Conservation (phyloP, 2,329 filamentous ascomycete genomes). For the Fusarium drepaniforme region DNA sequence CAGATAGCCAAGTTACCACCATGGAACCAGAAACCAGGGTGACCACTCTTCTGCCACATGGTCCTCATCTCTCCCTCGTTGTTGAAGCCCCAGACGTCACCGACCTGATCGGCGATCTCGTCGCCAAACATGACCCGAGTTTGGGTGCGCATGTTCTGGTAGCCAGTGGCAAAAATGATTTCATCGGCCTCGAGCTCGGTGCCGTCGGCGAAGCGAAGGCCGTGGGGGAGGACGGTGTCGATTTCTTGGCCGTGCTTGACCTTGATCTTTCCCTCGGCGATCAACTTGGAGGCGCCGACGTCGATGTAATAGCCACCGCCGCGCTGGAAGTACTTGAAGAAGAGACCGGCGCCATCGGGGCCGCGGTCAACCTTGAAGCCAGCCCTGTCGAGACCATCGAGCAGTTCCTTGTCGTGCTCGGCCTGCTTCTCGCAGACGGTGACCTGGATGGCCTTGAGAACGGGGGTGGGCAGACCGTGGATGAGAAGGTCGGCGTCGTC, state of each 20-base stretch:
- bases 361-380: slow-evolving; percentile 73
- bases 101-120: slow-evolving; percentile 67
- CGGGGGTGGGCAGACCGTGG: slow-evolving; percentile 67
- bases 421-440: slow-evolving; percentile 52
- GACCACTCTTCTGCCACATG: slow-evolving; percentile 71
- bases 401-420: slow-evolving; percentile 52
- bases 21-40: slow-evolving; percentile 75
- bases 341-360: slow-evolving; percentile 67
- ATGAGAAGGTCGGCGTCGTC: slow-evolving; percentile 75
- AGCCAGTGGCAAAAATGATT: slow-evolving; percentile 73
- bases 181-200: slow-evolving; percentile 69
- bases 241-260: slow-evolving; percentile 71
- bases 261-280: slow-evolving; percentile 73
- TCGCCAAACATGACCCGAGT: slow-evolving; percentile 73
- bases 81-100: slow-evolving; percentile 74
- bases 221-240: slow-evolving; percentile 58
- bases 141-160: slow-evolving; percentile 76
- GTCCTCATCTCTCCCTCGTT: slow-evolving; percentile 66
- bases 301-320: slow-evolving; percentile 80
- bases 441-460: slow-evolving; percentile 71
- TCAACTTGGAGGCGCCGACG: slow-evolving; percentile 72
- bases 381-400: slow-evolving; percentile 61
- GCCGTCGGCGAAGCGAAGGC: slow-evolving; percentile 65
- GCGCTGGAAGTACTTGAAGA: slow-evolving; percentile 73
- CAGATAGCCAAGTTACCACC: slow-evolving; percentile 74